phyloP scores from a whole-genome alignment of 768 basidiomycete species.

The Termitomyces sp. region DNA sequence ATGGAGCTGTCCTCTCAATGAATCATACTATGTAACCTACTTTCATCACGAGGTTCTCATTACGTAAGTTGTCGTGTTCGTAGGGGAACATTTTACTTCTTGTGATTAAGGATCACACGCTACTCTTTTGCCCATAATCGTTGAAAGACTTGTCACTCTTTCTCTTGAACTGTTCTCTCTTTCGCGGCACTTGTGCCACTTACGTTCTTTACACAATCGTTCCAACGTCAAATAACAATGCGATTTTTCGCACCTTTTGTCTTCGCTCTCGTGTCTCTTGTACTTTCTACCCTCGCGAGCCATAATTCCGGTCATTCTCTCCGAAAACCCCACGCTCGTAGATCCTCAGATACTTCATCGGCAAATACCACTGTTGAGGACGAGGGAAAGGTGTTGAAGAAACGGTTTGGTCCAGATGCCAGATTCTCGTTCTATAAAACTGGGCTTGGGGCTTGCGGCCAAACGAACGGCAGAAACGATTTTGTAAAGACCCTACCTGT shows the following conservation, averaged over 20 bases:
- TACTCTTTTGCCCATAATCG: not conserved
- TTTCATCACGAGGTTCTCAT: not conserved
- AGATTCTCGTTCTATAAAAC: constrained; percentile 25
- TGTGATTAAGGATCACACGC: not conserved
- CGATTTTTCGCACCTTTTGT: constrained; percentile 11
- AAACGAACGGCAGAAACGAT: constrained; percentile 28
- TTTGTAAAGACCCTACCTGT: constrained; percentile 27
- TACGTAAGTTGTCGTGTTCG: not conserved
- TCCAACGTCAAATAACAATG: constrained; percentile 9
- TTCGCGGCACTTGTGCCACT: constrained; percentile 8
- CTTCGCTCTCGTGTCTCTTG: constrained; percentile 11
- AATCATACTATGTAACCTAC: no score
- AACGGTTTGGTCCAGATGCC: constrained; percentile 20
- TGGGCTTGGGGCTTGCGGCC: constrained; percentile 45
- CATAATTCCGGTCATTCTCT: constrained; percentile 5
- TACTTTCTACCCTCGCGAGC: constrained; percentile 7
- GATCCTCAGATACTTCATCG: not conserved
- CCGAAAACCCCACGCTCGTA: constrained; percentile 9
- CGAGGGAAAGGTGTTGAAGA: constrained; percentile 14
- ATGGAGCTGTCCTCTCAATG: not conserved
- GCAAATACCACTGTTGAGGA: not conserved
- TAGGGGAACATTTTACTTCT: not conserved
- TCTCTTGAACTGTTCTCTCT: not conserved
- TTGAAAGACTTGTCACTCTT: not conserved
- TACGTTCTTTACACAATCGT: constrained; percentile 11